phyloP scores from a whole-genome alignment of 176 grass and related monocot species.

The Avena eriantha region DNA sequence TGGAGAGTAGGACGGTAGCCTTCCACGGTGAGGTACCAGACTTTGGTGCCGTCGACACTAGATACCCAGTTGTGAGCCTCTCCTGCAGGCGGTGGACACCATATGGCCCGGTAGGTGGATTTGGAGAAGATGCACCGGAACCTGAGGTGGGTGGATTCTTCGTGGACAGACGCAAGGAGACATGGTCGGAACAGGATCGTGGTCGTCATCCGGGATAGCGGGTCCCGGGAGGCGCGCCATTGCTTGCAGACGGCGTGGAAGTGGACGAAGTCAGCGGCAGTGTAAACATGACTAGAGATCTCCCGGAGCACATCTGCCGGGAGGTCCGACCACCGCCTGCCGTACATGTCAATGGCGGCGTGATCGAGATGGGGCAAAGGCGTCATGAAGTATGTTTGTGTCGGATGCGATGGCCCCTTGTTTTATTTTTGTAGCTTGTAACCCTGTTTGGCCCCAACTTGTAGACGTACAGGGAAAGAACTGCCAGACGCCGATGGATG shows the following conservation, averaged over 20 bases:
- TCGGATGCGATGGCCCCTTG: too few relatives aligned
- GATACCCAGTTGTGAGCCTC: not conserved
- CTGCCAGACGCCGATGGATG: too few relatives aligned
- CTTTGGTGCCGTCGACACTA: not conserved
- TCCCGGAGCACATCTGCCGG: not conserved
- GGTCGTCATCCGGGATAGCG: not conserved
- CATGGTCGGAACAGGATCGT: not conserved
- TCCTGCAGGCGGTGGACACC: too few relatives aligned
- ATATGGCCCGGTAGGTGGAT: not conserved
- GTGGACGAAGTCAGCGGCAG: not conserved
- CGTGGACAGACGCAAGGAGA: not conserved
- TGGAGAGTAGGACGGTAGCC: not conserved
- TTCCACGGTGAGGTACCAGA: not conserved
- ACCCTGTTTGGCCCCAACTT: too few relatives aligned
- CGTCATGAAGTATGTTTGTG: too few relatives aligned
- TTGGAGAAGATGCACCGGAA: not conserved
- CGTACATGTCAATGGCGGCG: too few relatives aligned
- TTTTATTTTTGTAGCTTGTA: too few relatives aligned
- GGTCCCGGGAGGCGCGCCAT: not conserved
- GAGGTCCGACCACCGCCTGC: not conserved
- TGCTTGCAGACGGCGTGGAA: not conserved
- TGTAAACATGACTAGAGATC: not conserved
- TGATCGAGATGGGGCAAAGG: not conserved
- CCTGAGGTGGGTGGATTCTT: not conserved
- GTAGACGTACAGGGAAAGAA: too few relatives aligned